A percentile compares a stretch with the other conserved stretches of the same genome.
These are phyloP conservation scores for Syzygium jambos DNA, from an alignment of 345 rosid genomes.

Conservation along the genomic window DNA sequence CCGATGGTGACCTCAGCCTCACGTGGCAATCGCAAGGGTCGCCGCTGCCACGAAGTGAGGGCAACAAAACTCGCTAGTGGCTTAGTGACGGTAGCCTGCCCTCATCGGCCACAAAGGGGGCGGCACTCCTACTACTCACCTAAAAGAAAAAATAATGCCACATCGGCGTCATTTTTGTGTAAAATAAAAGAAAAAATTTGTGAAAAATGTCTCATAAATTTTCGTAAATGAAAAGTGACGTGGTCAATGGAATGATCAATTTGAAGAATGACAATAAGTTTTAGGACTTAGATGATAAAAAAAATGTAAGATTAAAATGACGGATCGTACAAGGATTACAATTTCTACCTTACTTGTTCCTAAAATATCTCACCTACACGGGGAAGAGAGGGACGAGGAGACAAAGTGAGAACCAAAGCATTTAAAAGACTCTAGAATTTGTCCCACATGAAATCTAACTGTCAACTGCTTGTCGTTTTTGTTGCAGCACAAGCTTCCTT, in stretches of 20 bases:
- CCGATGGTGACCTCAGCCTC: background rate
- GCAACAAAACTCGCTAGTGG: background rate
- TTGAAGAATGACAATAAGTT: no score
- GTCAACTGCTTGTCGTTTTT: background rate
- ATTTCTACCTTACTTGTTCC: background rate
- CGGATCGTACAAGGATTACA: background rate
- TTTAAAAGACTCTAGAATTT: background rate
- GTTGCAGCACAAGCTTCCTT: background rate
- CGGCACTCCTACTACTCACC: background rate
- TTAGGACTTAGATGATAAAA: no score
- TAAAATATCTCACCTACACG: background rate
- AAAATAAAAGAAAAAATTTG: background rate
- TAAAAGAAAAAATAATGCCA: background rate
- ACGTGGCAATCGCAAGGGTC: background rate
- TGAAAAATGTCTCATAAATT: background rate
- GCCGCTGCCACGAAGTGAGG: background rate
- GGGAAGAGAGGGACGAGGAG: background rate
- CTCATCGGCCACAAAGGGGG: no score
- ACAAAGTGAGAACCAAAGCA: background rate
- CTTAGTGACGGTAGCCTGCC: background rate
- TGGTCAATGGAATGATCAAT: no score
- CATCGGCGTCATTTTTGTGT: background rate
- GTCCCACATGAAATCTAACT: background rate
- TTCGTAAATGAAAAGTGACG: background rate
- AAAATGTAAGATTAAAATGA: background rate